Conservation (phyloP, 2,329 filamentous ascomycete species). For the Nemania sp. region DNA sequence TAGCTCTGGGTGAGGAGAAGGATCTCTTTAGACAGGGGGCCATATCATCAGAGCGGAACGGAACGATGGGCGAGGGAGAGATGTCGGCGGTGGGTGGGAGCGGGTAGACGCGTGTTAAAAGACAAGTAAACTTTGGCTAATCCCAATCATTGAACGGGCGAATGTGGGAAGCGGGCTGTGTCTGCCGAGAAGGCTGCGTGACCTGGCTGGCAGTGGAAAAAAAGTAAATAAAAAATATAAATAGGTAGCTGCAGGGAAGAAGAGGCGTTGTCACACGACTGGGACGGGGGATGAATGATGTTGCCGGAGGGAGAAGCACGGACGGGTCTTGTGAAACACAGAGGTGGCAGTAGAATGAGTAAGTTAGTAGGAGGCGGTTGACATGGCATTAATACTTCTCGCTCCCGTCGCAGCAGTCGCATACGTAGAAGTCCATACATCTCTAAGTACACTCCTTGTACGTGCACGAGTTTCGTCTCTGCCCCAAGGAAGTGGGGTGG, state of each 20-base stretch:
- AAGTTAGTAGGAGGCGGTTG: slow-evolving; percentile 13
- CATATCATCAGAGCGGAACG: slow-evolving; percentile 10
- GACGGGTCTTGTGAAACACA: slow-evolving; percentile 2
- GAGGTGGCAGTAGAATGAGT: slow-evolving; percentile 1
- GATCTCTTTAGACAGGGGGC: slow-evolving; percentile 22
- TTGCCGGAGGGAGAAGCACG: slow-evolving; percentile 8
- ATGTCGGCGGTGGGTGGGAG: background rate
- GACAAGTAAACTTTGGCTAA: background rate
- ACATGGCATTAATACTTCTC: slow-evolving; percentile 21
- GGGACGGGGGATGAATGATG: background rate
- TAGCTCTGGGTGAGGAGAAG: slow-evolving; percentile 23
- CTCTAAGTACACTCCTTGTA: too few species aligned
- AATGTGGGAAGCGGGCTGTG: slow-evolving; percentile 25
- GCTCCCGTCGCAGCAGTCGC: background rate
- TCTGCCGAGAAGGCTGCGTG: background rate
- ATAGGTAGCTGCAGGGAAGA: too few species aligned
- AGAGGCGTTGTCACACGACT: slow-evolving; percentile 14
- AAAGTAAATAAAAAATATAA: too few species aligned
- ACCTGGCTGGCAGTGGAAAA: slow-evolving; percentile 2
- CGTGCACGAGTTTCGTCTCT: slow-evolving; percentile 4
- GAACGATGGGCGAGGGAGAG: background rate
- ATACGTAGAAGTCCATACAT: background rate
- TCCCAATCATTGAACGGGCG: slow-evolving; percentile 1
- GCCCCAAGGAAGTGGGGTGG: slow-evolving; percentile 9
- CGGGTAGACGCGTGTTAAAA: background rate